phyloP scores from a whole-genome alignment of 306 rosid species.

The Hippophae rhamnoides region DNA sequence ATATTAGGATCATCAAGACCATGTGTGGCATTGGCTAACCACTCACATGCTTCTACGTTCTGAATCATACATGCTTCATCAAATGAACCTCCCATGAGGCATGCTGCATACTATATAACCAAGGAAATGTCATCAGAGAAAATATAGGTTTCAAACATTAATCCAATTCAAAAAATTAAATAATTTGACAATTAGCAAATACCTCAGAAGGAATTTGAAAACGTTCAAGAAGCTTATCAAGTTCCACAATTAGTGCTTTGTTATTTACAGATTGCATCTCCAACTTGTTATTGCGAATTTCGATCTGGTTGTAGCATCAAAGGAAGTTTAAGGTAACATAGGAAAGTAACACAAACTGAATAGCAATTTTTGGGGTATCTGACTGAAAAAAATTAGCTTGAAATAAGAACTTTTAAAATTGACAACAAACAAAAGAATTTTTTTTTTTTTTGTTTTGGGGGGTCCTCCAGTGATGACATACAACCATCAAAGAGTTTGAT shows the following conservation, averaged over 20 bases:
- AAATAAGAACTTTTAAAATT: too few species aligned
- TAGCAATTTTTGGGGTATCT: not conserved
- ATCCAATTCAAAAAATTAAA: constrained; percentile 18
- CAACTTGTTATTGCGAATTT: constrained; percentile 84
- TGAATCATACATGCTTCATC: constrained; percentile 69
- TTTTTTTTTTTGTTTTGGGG: too few species aligned
- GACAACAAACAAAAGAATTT: not conserved
- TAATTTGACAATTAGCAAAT: constrained; percentile 10
- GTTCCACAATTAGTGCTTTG: constrained; percentile 67
- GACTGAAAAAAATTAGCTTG: too few species aligned
- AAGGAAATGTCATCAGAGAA: constrained; percentile 31
- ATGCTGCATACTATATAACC: constrained; percentile 58
- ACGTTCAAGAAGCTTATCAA: constrained; percentile 73
- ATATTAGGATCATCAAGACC: constrained; percentile 52
- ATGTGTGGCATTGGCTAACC: constrained; percentile 71
- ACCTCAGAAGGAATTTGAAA: constrained; percentile 87
- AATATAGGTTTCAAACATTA: constrained; percentile 13
- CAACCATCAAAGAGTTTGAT: too few species aligned
- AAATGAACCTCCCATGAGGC: constrained; percentile 75
- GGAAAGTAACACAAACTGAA: not conserved
- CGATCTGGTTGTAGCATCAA: constrained; percentile 57
- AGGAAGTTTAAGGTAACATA: constrained; percentile 14
- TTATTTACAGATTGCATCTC: constrained; percentile 87
- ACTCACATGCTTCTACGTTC: constrained; percentile 82
- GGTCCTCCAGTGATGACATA: too few species aligned